A percentile compares a stretch with the other conserved stretches of the same genome.
Evolutionary conservation across 2,329 filamentous ascomycete species (phyloP).

Genomic region (Epichloe glyceriae): DNA sequence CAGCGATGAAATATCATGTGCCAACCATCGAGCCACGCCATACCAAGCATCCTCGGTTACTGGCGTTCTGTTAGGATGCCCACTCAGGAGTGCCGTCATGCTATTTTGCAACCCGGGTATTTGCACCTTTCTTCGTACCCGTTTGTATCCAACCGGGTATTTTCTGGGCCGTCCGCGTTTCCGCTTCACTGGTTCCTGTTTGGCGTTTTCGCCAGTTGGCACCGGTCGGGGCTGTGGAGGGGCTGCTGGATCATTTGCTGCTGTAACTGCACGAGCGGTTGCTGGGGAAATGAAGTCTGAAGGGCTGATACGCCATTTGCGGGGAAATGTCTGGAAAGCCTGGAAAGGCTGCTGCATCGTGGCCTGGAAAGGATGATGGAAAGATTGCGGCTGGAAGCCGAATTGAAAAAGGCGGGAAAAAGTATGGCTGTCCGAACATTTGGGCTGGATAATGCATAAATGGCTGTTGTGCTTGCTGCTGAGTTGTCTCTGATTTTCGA

Average conservation of each 20-base stretch:
- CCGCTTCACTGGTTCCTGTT: conserved; percentile 7
- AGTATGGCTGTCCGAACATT: conserved; percentile 3
- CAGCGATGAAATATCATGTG: conserved; percentile 5
- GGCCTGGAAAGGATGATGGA: conserved; percentile 4
- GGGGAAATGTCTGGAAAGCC: background rate
- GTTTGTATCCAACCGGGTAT: conserved; percentile 6
- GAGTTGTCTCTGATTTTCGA: conserved; percentile 2
- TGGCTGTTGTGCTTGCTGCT: background rate
- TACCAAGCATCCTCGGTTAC: conserved; percentile 9
- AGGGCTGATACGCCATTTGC: conserved; percentile 2
- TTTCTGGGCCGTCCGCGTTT: conserved; percentile 13
- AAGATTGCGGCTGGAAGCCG: conserved; percentile 3
- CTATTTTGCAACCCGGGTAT: conserved; percentile 3
- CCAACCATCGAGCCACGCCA: conserved; percentile 6
- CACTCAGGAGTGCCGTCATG: conserved; percentile 5
- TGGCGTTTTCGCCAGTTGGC: background rate
- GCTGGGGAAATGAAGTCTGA: conserved; percentile 1
- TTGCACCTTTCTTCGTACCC: conserved; percentile 1
- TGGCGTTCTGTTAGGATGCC: conserved; percentile 4
- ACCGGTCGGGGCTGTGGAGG: background rate
- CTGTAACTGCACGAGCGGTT: conserved; percentile 1
- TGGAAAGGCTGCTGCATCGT: conserved; percentile 5
- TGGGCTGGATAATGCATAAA: background rate
- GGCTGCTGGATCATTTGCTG: background rate
- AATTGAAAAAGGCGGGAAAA: conserved; percentile 2